phyloP scores from a whole-genome alignment of 345 rosid genomes.

The Geranium brycei region DNA sequence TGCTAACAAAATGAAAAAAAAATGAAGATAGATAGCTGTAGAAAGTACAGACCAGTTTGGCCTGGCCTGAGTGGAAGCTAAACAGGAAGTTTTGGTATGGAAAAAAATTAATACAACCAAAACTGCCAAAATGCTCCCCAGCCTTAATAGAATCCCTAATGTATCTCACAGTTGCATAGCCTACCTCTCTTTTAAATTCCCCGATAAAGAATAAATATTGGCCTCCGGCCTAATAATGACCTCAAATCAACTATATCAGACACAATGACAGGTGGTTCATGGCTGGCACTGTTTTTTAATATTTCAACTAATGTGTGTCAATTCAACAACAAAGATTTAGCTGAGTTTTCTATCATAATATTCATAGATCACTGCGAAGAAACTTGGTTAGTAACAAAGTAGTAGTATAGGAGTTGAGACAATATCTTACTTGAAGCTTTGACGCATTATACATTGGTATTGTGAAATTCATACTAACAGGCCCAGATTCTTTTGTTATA shows the following conservation, averaged over 20 bases:
- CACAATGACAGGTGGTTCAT: background rate
- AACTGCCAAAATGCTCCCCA: background rate
- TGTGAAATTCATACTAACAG: conserved; percentile 91
- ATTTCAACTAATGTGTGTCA: background rate
- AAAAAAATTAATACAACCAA: background rate
- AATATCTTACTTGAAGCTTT: conserved; percentile 62
- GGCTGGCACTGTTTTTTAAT: background rate
- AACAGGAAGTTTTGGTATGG: background rate
- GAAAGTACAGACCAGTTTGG: too few species aligned
- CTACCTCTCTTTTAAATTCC: background rate
- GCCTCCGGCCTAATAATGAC: too few species aligned
- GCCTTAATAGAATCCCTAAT: background rate
- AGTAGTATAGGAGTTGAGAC: background rate
- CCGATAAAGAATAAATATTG: too few species aligned
- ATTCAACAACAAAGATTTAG: background rate
- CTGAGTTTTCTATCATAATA: background rate
- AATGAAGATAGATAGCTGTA: background rate
- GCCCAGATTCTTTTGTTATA: conserved; percentile 90
- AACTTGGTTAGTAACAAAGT: background rate
- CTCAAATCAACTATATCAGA: background rate
- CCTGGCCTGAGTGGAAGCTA: background rate
- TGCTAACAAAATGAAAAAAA: background rate
- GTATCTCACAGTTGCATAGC: background rate
- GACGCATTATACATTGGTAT: conserved; percentile 96
- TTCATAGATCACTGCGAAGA: background rate